Evolutionary conservation across 106 monocot species (phyloP), one percentile per base, ranked within the genome.

Genomic region (Dioscorea zingiberensis): DNA sequence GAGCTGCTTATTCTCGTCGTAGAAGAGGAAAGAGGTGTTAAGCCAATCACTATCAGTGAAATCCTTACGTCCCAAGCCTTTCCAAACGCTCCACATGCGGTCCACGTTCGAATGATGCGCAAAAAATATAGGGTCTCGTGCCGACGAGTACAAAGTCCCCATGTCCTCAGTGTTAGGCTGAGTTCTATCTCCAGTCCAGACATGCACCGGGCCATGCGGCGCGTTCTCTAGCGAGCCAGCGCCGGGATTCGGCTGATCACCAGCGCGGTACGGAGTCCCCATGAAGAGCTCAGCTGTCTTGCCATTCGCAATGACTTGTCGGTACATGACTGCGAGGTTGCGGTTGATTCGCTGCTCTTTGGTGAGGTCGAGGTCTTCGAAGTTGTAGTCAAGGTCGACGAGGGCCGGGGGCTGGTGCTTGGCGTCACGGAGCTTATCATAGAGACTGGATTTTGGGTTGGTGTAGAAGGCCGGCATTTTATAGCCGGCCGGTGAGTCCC

Each of bases 11-110:
- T 56, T 24, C 32, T 22, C 55, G 19, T 67, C 73, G 73, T 78
- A 78, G 73, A 78, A 78, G 62, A 68, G 48, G 78, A 73, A 78
- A 55, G 38, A 25, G 16, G 78, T 17, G n/a, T 78, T 30, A 18
- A 73, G 72, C 65, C 65, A 78, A 48, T 64, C 63, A 7, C 8
- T 0, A 13, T 64, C 63, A 3, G 15, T 21, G 47, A 47, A 47
- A 21, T 64, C 47, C 46, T 14, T 22, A 12, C 23, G 44, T 44
- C 44, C 47, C 23, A 64, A 15, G 5, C 9, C 47, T 22, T 46
- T 64, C 44, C 64, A 64, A 4, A 48, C 29, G 6, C 14, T 2
- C 60, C 60, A 61, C 32, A 61, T 18, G 15, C 60, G 60, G 19
- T 61, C 60, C 14, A 61, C 7, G 28, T 61, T 61, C 5, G 30